Evolutionary conservation across 2,329 filamentous ascomycete genomes (phyloP), one percentile per base, ranked within the genome.

Genomic region (Colletotrichum gloeosporioides): DNA sequence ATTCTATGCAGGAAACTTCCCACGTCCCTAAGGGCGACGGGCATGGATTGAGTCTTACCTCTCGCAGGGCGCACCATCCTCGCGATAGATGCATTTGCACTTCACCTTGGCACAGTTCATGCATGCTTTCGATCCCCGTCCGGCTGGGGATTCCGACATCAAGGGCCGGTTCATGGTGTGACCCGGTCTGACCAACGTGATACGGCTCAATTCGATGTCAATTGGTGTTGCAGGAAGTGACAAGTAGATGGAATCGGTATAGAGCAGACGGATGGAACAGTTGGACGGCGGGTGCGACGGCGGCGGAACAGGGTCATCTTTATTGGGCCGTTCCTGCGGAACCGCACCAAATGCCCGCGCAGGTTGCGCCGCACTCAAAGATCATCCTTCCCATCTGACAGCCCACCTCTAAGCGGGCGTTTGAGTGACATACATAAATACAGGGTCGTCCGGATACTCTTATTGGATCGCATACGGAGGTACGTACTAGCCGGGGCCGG

Each of bases 21-120:
- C 34, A 0, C 7, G 16, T 39, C 15, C 15, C 34, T 10, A n/a
- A 0, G 8, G 8, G 8, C 0, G 16, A 39, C 36, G 0, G 9
- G 0, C 8, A 18, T 0, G 6, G 39, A n/a, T n/a, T 8, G 4
- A 44, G 18, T 0, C 39, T 3, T 1, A 44, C 39, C 39, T 44
- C 39, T 44, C 39, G 0, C 39, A 44, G 0, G 39, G 39, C 39
- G 39, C 39, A 44, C 39, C 39, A 44, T n/a, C 18, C 8, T 44
- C 39, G 16, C 39, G 39, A 8, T 44, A 44, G 18, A 44, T 44
- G 39, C 39, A 44, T 44, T 44, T 44, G 5, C 39, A 44, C 18
- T 44, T 44, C 1, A 44, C 39, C 4, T 44, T 44, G 39, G 39
- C 39, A 44, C 39, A 44, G 2, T 44, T n/a, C 39, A 44, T 10